Percentiles rank a stretch among this genome's conserved stretches.
Evolutionary conservation across 176 grass and related monocot genomes (phyloP).

Genomic region (Musa troglodytarum): DNA sequence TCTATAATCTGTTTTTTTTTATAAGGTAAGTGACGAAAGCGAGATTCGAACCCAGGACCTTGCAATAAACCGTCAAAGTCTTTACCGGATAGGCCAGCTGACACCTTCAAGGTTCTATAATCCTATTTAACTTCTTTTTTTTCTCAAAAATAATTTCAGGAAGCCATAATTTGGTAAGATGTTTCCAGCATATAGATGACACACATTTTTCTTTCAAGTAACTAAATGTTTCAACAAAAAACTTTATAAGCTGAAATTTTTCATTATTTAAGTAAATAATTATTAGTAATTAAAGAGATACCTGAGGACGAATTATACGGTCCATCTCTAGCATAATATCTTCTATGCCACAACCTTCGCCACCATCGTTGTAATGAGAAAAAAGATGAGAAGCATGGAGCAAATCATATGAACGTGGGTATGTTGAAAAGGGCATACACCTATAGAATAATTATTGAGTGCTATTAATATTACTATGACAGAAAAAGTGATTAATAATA

Average conservation of each 20-base stretch:
- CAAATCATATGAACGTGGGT: slow-evolving; percentile 87
- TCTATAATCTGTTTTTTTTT: no score
- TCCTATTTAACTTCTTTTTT: background rate
- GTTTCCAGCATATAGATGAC: background rate
- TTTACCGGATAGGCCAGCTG: no score
- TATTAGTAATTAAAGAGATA: slow-evolving; percentile 25
- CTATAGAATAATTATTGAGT: slow-evolving; percentile 33
- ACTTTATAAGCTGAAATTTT: no score
- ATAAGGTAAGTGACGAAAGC: no score
- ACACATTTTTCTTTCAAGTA: background rate
- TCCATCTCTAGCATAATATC: slow-evolving; percentile 97
- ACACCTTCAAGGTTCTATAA: background rate
- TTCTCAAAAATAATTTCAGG: background rate
- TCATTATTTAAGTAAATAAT: background rate
- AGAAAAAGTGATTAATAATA: background rate
- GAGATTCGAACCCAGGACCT: no score
- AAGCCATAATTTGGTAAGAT: background rate
- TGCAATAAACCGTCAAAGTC: no score
- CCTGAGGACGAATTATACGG: slow-evolving; percentile 64
- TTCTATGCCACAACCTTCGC: slow-evolving; percentile 65
- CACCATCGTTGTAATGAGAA: slow-evolving; percentile 54
- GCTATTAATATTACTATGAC: slow-evolving; percentile 18
- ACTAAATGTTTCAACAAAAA: background rate
- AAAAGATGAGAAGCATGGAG: slow-evolving; percentile 73
- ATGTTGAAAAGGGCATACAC: slow-evolving; percentile 97